A percentile compares a stretch with the other conserved stretches of the same genome.
Conservation (phyloP, 2,329 filamentous ascomycete genomes). For the Fusarium hostae region DNA sequence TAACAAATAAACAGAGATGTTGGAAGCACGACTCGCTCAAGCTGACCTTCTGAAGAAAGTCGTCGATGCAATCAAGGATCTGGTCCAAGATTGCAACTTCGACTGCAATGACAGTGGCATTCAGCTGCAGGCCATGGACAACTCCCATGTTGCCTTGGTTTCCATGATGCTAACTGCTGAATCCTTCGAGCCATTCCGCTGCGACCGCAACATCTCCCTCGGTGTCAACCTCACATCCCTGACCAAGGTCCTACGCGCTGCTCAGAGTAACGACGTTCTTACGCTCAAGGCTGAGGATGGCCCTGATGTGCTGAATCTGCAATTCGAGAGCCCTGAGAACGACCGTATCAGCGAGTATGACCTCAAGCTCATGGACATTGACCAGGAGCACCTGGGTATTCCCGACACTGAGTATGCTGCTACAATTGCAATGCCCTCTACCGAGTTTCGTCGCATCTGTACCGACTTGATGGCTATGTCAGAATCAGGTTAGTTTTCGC, state of each 20-base stretch:
- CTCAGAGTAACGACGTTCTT: conserved; percentile 92
- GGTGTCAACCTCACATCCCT: conserved; percentile 97
- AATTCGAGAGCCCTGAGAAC: conserved; percentile 89
- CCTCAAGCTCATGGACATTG: conserved; percentile 99
- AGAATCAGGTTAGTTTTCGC: conserved; percentile 80
- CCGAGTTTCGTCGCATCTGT: conserved; percentile 95
- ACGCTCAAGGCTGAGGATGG: conserved; percentile 98
- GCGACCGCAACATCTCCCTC: conserved; percentile 98
- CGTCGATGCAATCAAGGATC: conserved; percentile 98
- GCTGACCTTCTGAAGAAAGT: conserved; percentile 96
- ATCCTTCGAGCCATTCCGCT: conserved; percentile 93
- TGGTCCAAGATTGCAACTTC: conserved; percentile 99
- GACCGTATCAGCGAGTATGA: conserved; percentile 99
- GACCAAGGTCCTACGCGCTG: conserved; percentile 95
- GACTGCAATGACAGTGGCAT: conserved; percentile 99
- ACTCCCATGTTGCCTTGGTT: conserved; percentile 98
- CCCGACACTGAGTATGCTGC: conserved; percentile 98
- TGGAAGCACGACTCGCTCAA: conserved; percentile 98
- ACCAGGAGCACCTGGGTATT: conserved; percentile 98
- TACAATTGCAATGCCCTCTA: conserved; percentile 86
- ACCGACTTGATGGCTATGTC: conserved; percentile 91
- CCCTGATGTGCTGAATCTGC: conserved; percentile 92
- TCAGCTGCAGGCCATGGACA: conserved; percentile 99
- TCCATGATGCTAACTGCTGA: conserved; percentile 99
- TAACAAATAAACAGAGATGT: conserved; percentile 67